These are phyloP conservation scores for Coemansia sp. DNA, from an alignment of 192 early-diverging fungal species.

Conservation along the genomic window DNA sequence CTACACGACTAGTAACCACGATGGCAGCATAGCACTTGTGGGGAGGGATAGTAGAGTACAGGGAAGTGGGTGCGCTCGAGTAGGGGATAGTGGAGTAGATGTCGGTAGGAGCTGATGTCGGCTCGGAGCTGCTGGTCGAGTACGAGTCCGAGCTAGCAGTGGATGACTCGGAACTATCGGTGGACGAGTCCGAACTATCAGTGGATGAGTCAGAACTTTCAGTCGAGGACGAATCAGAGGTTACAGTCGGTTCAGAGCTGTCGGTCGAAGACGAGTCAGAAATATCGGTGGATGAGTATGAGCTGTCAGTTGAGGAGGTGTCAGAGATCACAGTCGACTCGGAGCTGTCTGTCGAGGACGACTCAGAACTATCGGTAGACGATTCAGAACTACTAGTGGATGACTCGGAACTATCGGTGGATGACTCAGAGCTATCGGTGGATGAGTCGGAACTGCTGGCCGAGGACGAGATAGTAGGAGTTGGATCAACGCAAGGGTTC, in stretches of 20 bases:
- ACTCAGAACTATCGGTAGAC: too few species aligned
- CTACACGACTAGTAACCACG: neutral
- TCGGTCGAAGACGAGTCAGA: too few species aligned
- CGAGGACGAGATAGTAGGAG: neutral
- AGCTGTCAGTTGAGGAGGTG: neutral
- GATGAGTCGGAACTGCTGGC: neutral
- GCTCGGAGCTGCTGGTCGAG: neutral
- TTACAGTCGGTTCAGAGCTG: too few species aligned
- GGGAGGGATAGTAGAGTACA: neutral
- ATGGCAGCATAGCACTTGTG: neutral
- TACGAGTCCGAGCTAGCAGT: neutral
- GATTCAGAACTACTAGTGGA: neutral
- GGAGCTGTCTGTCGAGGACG: too few species aligned
- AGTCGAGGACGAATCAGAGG: neutral
- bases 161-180: neutral
- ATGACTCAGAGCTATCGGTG: neutral
- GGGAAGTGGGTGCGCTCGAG: neutral
- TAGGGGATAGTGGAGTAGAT: neutral
- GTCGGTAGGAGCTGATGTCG: neutral
- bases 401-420: neutral
- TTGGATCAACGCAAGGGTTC: neutral
- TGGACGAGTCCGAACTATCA: neutral
- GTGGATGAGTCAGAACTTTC: too few species aligned
- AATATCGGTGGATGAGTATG: neutral
- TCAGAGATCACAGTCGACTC: too few species aligned